Evolutionary conservation across 2,329 filamentous ascomycete species (phyloP), one percentile per base, ranked within the genome.

Genomic region (Phaeophleospora eucalypticola): DNA sequence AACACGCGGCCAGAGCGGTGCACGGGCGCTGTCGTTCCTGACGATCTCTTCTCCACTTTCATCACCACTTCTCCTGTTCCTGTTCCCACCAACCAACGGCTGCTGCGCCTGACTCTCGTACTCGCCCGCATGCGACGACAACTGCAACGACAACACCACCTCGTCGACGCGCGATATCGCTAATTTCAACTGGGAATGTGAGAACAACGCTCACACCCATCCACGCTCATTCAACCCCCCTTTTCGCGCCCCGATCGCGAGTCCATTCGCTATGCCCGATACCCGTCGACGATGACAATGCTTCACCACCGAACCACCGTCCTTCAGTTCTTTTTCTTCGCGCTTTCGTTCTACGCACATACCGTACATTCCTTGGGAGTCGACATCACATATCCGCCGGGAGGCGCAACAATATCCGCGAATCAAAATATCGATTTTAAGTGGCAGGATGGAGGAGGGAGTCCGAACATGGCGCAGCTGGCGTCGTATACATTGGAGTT

Each of bases 391-490:
- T 41, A 46, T 17, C 55, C 55, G 16, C 42, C 38, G 15, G 50
- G 40, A 16, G 55, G 55, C 21, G 44, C 50, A 4, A 56, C 53
- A 36, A 52, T 35, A 45, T 48, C 55, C 4, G 48, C 53, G 9
- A 53, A 53, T 3, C 48, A 44, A 4, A 12, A 29, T 6, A 49
- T 40, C 24, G 53, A 48, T 4, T 43, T 58, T 6, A 46, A 38
- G 42, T 58, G 55, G 55, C 33, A 27, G n/a, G 53, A 58, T 43
- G 53, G 43, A 2, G 53, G 53, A 27, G 53, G 55, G 17, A 42
- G 20, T 16, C 51, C 52, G 15, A 37, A 47, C 20, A 51, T 56
- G 47, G 38, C 35, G 12, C 42, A 47, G 24, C 41, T 58, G 36
- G 36, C 41, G 3, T 41, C 51, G n/a, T 56, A 53, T 34, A 45